A percentile compares a stretch with the other conserved stretches of the same genome.
phyloP scores from a whole-genome alignment of 441 rosid species.

The Gossypium schwendimanii region DNA sequence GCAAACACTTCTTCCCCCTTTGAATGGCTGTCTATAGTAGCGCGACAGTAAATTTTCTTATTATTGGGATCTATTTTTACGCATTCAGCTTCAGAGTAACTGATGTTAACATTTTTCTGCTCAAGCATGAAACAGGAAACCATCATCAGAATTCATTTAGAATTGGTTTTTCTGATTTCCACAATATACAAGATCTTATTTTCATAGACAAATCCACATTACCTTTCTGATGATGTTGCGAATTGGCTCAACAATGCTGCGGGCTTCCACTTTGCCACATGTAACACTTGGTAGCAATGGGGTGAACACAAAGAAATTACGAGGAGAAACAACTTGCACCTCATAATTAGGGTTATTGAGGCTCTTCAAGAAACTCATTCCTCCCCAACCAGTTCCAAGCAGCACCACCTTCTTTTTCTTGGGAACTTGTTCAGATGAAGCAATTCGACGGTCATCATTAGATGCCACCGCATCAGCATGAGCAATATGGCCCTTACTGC shows the following conservation, averaged over 20 bases:
- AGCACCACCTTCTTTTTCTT: slow-evolving; percentile 81
- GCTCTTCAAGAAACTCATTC: slow-evolving; percentile 76
- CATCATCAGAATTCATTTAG: background rate
- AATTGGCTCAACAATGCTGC: slow-evolving; percentile 67
- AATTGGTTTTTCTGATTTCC: background rate
- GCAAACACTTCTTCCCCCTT: slow-evolving; percentile 64
- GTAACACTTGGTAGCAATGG: slow-evolving; percentile 91
- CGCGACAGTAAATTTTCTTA: slow-evolving; percentile 74
- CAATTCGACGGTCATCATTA: background rate
- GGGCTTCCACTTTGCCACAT: slow-evolving; percentile 35
- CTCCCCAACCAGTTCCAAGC: slow-evolving; percentile 96
- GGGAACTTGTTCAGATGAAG: slow-evolving; percentile 30
- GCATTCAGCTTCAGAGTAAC: slow-evolving; percentile 87
- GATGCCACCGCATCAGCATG: slow-evolving; percentile 52
- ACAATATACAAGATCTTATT: background rate
- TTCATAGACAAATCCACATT: slow-evolving; percentile 9
- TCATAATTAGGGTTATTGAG: slow-evolving; percentile 56
- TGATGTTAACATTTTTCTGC: slow-evolving; percentile 61
- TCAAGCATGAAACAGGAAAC: slow-evolving; percentile 4
- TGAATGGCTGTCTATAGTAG: slow-evolving; percentile 33
- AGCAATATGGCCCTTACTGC: slow-evolving; percentile 68
- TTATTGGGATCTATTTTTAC: slow-evolving; percentile 70
- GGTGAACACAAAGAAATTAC: slow-evolving; percentile 91
- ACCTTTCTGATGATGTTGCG: slow-evolving; percentile 90
- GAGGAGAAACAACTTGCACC: slow-evolving; percentile 84